These are phyloP conservation scores for Pleurotus cornucopiae DNA, from an alignment of 768 basidiomycete genomes.

Conservation along the genomic window DNA sequence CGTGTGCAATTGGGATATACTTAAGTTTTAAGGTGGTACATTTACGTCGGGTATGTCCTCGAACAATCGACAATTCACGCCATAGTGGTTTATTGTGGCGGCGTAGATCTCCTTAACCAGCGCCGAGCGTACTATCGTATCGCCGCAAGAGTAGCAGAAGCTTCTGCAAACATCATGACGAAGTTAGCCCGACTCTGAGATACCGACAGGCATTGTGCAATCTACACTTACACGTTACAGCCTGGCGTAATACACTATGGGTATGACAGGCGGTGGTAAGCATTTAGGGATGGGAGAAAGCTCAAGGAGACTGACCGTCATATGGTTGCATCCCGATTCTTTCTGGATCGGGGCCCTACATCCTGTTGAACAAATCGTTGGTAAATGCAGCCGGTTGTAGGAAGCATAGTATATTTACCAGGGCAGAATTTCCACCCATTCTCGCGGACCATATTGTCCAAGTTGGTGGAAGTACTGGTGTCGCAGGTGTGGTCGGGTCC, in stretches of 20 bases:
- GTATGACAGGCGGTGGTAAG: not conserved
- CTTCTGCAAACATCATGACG: not conserved
- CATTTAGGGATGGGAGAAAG: not conserved
- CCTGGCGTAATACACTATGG: conserved; percentile 49
- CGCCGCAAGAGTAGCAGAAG: conserved; percentile 14
- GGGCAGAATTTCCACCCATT: conserved; percentile 55
- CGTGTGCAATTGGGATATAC: no score
- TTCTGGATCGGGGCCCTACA: conserved; percentile 48
- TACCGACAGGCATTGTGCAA: not conserved
- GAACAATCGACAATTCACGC: conserved; percentile 8
- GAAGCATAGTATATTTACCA: conserved; percentile 20
- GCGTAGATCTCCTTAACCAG: conserved; percentile 3
- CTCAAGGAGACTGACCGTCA: conserved; percentile 38
- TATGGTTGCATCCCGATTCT: conserved; percentile 52
- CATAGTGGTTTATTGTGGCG: conserved; percentile 6
- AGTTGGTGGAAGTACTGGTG: conserved; percentile 34
- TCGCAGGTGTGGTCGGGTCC: conserved; percentile 44
- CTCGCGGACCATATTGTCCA: conserved; percentile 38
- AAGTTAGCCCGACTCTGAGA: not conserved
- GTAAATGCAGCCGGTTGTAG: not conserved
- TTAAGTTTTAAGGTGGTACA: not conserved
- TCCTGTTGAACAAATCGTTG: conserved; percentile 20
- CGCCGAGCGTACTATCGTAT: conserved; percentile 10
- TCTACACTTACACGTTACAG: conserved; percentile 41
- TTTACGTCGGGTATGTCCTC: conserved; percentile 11